phyloP scores from a whole-genome alignment of 2,329 filamentous ascomycete species.

The Trichoderma sp. region DNA sequence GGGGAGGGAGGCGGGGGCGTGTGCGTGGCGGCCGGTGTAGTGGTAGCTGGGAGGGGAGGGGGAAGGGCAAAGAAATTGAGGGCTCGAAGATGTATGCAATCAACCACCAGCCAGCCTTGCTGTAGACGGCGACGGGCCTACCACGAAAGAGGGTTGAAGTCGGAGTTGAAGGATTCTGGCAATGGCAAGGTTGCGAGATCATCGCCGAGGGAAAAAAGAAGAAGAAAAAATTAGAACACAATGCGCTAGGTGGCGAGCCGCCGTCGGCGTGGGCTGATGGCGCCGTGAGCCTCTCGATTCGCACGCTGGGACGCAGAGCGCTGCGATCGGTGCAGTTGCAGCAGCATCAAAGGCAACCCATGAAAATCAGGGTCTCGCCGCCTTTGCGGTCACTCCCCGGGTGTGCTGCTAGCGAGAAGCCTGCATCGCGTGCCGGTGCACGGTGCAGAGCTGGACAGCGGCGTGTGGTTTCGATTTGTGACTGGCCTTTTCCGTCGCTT shows the following conservation, averaged over 20 bases:
- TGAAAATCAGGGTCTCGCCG: constrained; percentile 24
- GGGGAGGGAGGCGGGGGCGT: neutral
- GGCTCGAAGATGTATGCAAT: constrained; percentile 16
- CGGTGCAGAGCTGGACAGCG: neutral
- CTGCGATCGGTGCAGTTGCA: constrained; percentile 27
- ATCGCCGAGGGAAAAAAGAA: no score
- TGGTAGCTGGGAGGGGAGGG: neutral
- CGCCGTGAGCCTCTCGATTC: constrained; percentile 21
- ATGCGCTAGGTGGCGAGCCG: no score
- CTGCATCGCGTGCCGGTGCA: neutral
- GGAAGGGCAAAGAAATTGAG: constrained; percentile 4
- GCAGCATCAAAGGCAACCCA: constrained; percentile 23
- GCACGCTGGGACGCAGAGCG: neutral
- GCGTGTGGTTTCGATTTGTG: neutral
- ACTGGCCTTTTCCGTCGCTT: neutral
- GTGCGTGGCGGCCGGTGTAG: constrained; percentile 9
- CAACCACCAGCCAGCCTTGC: neutral
- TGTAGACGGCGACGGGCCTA: neutral
- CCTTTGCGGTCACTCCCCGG: constrained; percentile 1
- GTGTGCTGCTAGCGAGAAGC: constrained; percentile 11
- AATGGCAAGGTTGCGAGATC: no score
- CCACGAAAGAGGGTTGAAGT: no score
- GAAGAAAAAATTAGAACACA: no score
- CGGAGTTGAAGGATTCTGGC: no score
- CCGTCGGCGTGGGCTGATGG: neutral